phyloP scores from a whole-genome alignment of 1,284 basidiomycete species.

The Rhodotorula sp. region DNA sequence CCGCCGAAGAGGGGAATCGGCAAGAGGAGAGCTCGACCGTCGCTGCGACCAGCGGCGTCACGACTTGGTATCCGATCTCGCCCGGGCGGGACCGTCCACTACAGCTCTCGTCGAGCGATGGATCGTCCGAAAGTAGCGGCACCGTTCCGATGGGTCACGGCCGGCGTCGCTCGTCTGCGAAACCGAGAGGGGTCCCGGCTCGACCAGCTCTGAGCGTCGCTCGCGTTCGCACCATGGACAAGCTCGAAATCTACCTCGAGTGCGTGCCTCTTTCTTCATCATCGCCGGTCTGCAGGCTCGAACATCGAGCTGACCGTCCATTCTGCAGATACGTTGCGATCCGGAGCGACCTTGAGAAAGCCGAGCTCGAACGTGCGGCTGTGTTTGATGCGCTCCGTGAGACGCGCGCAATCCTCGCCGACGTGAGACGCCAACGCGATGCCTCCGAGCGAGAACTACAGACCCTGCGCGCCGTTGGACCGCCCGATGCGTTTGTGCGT shows the following conservation, averaged over 20 bases:
- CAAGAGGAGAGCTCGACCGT: too few relatives aligned
- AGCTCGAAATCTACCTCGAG: constrained; percentile 40
- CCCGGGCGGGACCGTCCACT: not conserved
- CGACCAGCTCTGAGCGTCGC: not conserved
- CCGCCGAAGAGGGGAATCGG: not conserved
- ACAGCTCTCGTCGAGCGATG: not conserved
- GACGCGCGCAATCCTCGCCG: constrained; percentile 24
- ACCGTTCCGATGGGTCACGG: not conserved
- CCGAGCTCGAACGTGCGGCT: constrained; percentile 35
- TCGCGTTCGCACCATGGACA: constrained; percentile 35
- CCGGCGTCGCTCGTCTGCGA: not conserved
- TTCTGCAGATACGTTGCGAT: constrained; percentile 26
- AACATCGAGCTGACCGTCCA: not conserved
- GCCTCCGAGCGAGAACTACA: constrained; percentile 8
- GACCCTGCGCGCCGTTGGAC: not conserved
- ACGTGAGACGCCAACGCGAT: constrained; percentile 31
- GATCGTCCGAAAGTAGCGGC: not conserved
- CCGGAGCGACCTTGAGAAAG: constrained; percentile 36
- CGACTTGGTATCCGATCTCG: constrained; percentile 22
- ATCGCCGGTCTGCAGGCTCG: not conserved
- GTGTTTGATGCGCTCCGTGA: constrained; percentile 34
- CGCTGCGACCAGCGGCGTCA: not conserved
- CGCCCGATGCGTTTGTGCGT: constrained; percentile 12
- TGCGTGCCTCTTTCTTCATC: not conserved
- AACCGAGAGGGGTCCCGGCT: not conserved